These are phyloP conservation scores for Deakozyma indianensis DNA, from an alignment of 805 yeast genomes.

Conservation along the genomic window DNA sequence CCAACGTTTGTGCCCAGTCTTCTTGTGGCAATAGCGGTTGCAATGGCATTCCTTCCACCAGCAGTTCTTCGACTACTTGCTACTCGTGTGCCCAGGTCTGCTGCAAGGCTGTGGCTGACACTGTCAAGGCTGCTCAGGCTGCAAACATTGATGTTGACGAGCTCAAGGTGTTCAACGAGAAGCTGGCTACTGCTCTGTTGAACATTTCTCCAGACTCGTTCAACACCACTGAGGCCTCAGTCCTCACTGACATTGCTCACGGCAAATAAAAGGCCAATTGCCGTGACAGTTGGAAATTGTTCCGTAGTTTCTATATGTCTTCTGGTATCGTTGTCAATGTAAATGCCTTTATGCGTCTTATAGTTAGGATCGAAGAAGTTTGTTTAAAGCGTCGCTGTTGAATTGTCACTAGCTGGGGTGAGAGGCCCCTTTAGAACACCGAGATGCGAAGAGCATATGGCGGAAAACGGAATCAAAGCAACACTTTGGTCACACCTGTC, in stretches of 20 bases:
- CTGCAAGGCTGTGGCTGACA: constrained; percentile 1
- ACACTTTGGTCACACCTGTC: no score
- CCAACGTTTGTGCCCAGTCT: background rate
- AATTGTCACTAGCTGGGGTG: no score
- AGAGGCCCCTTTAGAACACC: no score
- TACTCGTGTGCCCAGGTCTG: constrained; percentile 1
- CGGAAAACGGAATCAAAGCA: no score
- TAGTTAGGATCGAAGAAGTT: no score
- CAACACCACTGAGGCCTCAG: background rate
- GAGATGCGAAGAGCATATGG: no score
- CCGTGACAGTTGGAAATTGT: no score
- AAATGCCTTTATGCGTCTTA: no score
- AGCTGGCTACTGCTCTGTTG: background rate
- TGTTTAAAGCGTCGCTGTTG: no score
- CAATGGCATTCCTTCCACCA: background rate
- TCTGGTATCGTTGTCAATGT: no score
- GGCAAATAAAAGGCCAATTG: background rate
- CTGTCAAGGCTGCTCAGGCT: background rate
- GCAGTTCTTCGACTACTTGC: background rate
- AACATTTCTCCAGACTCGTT: background rate
- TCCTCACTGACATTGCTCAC: background rate
- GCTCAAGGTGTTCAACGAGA: background rate
- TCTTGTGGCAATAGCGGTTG: background rate
- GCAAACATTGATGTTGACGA: background rate
- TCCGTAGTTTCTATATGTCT: no score